Evolutionary conservation across 371 early-diverging fungal genomes (phyloP).

Genomic region (Mortierella polycephala): DNA sequence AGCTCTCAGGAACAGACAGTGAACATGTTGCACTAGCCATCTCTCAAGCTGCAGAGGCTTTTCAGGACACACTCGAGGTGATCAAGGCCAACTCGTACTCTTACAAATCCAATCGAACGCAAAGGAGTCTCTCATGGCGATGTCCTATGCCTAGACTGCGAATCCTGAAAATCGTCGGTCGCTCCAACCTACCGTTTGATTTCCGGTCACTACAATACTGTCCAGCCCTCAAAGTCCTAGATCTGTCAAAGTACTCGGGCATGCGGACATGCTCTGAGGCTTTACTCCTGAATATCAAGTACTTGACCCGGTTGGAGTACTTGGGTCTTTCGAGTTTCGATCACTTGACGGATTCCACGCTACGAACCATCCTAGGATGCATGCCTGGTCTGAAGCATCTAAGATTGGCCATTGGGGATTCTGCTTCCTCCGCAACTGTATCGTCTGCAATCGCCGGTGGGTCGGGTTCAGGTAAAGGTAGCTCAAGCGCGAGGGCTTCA

Average conservation of each 20-base stretch:
- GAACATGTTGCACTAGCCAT: slow-evolving; percentile 44
- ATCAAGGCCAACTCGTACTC: slow-evolving; percentile 47
- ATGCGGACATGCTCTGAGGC: slow-evolving; percentile 47
- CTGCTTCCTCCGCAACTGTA: not conserved
- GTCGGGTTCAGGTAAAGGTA: slow-evolving; percentile 7
- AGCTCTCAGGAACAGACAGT: slow-evolving; percentile 41
- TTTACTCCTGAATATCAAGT: slow-evolving; percentile 33
- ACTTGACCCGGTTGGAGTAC: slow-evolving; percentile 36
- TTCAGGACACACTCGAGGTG: slow-evolving; percentile 49
- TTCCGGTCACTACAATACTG: slow-evolving; percentile 43
- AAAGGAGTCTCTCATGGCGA: slow-evolving; percentile 28
- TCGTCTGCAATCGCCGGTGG: slow-evolving; percentile 2
- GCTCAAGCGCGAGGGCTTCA: slow-evolving; percentile 7
- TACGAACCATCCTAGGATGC: slow-evolving; percentile 45
- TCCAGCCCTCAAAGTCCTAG: slow-evolving; percentile 36
- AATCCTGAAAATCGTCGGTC: slow-evolving; percentile 40
- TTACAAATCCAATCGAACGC: slow-evolving; percentile 27
- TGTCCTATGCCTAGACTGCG: slow-evolving; percentile 30
- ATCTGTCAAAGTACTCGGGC: slow-evolving; percentile 49
- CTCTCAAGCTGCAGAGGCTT: slow-evolving; percentile 50
- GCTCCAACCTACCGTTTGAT: slow-evolving; percentile 47
- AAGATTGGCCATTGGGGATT: slow-evolving; percentile 41
- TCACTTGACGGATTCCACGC: slow-evolving; percentile 47
- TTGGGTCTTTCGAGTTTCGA: slow-evolving; percentile 52
- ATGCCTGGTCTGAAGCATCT: slow-evolving; percentile 46